Evolutionary conservation across 208 protist genomes (phyloP), one percentile per base, ranked within the genome.

Genomic region (Sergeia podlipaevii): DNA sequence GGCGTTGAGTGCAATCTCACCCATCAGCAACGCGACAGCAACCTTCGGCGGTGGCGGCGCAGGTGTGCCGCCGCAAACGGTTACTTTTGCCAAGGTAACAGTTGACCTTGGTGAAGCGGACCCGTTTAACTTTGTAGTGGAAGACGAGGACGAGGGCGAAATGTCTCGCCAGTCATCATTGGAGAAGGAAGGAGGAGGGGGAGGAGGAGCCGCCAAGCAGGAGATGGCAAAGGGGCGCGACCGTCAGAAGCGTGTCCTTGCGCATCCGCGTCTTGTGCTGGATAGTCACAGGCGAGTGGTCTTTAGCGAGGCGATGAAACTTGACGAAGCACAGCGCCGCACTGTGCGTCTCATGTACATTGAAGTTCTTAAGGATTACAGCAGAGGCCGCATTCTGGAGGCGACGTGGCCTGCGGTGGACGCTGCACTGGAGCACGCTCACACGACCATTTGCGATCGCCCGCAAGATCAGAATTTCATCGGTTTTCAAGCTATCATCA

Each of bases 331-430:
- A 39, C 55, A 74, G 23, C 69, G 69, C n/a, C 50, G 52, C 26
- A 33, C 61, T 11, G 74, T 74, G 10, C 74, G 69, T 18, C 44
- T 62, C 11, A 59, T 60, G 15, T 85, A 71, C 48, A 37, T 89
- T 18, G 70, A 85, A 24, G 58, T 76, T n/a, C 38, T 89, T 3
- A 44, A 71, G n/a, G 50, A 56, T 24, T 55, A 60, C 13, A 75
- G 70, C 18, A 32, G 39, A 23, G 43, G 49, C 20, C 54, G 60
- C 17, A 51, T 89, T 5, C 48, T 74, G 4, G 50, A 60, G 15
- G 34, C 42, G 2, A 52, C 65, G 11, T 80, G 65, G 71, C 53
- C 74, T 1, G 56, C 49, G 6, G 61, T 79, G 1, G 33, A 23
- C 21, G 50, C 52, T 0, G 60, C 67, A 13, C 34, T 89, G 29